Evolutionary conservation across 2,329 filamentous ascomycete species (phyloP), one percentile per base, ranked within the genome.

Genomic region (Trichothecium sympodiale): DNA sequence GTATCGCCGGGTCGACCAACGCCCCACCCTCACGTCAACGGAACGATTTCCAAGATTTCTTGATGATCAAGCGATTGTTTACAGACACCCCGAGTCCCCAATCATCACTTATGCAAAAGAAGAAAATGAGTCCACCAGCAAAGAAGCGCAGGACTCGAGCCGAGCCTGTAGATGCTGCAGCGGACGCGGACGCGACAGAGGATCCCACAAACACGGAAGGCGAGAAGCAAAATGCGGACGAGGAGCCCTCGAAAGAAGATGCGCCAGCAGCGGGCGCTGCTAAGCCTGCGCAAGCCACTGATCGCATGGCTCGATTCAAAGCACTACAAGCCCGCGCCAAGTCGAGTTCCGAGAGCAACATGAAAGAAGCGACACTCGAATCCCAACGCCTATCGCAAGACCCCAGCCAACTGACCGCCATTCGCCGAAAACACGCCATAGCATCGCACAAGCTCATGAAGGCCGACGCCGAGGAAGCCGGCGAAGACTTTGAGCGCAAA

Each of bases 401-500:
- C 53, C 83, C 86, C 5, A 73, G 72, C 4, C 73, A 89, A 42
- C 74, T 95, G 33, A 77, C 77, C 2, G 74, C 83, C 2, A 65
- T 96, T n/a, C 78, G 82, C 44, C 83, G 88, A 42, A 86, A 87
- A 51, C 83, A 86, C 50, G 88, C 85, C 37, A 79, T 91, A 46
- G 89, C 91, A 15, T 79, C 82, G 5, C 86, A 95, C 57, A 98
- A 96, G 53, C 75, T 98, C 0, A 71, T 95, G 30, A 94, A 94
- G 64, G 85, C 87, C 4, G 87, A 95, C 50, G 80, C 87, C 2
- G 84, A 88, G 56, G 85, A 84, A 14, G 67, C 71, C 0, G 87
- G 87, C 25, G 86, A 84, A 37, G 91, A 96, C 57, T 98, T 96
- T 53, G 91, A 98, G 68, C 83, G 91, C 46, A 95, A 96, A 62